Percentiles rank a stretch among this genome's conserved stretches.
Evolutionary conservation across 352 stramenopile genomes (phyloP).

Genomic region (Pythium rhizo-oryzae): DNA sequence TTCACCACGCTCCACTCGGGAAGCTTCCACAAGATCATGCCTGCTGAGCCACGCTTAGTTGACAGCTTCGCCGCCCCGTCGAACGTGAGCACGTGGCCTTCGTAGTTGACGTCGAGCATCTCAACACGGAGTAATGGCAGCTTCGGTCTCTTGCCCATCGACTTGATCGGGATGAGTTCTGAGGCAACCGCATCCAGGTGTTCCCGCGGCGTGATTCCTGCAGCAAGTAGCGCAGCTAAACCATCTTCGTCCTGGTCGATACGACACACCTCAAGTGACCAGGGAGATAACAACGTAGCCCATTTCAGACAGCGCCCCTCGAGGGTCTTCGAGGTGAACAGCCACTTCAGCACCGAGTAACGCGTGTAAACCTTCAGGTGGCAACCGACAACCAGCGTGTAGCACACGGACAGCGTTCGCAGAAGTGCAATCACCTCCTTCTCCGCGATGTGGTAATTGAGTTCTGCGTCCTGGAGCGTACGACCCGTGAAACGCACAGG

Average conservation of each 20-base stretch:
- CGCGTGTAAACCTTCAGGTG: conserved; percentile 13
- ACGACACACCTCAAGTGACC: conserved; percentile 4
- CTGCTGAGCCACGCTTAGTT: conserved; percentile 7
- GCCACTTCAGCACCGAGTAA: conserved; percentile 6
- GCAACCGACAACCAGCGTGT: conserved; percentile 2
- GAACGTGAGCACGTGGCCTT: conserved; percentile 20
- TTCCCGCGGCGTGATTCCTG: conserved; percentile 18
- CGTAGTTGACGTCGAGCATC: conserved; percentile 19
- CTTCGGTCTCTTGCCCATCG: neutral
- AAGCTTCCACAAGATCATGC: conserved; percentile 20
- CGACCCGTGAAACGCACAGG: neutral
- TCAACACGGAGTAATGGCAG: conserved; percentile 9
- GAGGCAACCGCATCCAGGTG: conserved; percentile 9
- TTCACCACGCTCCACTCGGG: conserved; percentile 6
- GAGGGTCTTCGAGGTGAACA: conserved; percentile 2
- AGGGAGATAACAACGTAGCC: conserved; percentile 8
- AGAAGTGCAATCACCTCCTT: conserved; percentile 10
- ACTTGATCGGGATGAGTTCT: conserved; percentile 13
- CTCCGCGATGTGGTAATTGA: conserved; percentile 2
- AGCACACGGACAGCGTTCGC: neutral
- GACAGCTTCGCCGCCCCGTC: conserved; percentile 25
- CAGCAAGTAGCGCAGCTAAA: conserved; percentile 4
- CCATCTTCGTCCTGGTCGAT: conserved; percentile 5
- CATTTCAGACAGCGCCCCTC: conserved; percentile 13
- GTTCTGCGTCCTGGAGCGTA: neutral